Evolutionary conservation across 202 grass and related monocot genomes (phyloP).

Genomic region (Saccharum hybrid): DNA sequence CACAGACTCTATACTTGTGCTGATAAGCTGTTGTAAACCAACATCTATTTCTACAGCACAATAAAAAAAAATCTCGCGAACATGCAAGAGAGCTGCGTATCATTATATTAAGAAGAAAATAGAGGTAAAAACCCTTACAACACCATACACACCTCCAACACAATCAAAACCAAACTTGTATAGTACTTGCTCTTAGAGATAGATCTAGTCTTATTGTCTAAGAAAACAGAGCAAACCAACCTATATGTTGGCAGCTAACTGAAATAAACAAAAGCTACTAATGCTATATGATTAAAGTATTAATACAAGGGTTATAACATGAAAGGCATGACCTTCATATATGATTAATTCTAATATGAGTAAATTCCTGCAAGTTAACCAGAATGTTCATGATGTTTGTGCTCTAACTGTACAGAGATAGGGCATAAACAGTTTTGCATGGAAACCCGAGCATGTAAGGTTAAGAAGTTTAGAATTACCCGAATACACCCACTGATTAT

Average conservation of each 20-base stretch:
- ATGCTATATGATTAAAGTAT: neutral
- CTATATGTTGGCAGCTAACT: neutral
- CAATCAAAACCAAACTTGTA: neutral
- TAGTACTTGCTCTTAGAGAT: neutral
- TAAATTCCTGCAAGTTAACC: slow-evolving; percentile 22
- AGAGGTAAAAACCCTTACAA: neutral
- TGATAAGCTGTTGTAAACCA: neutral
- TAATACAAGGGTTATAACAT: slow-evolving; percentile 9
- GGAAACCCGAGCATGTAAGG: slow-evolving; percentile 4
- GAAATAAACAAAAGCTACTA: neutral
- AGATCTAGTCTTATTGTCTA: neutral
- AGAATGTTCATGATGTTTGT: slow-evolving; percentile 18
- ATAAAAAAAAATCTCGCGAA: neutral
- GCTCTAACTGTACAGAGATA: neutral
- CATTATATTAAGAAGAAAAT: neutral
- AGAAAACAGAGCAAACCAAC: neutral
- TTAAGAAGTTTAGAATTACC: slow-evolving; percentile 49
- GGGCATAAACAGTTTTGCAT: slow-evolving; percentile 17
- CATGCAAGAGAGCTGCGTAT: neutral
- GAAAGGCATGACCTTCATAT: slow-evolving; percentile 7
- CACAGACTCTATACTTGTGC: neutral
- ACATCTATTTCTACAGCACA: neutral
- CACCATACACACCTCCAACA: neutral
- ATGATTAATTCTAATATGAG: slow-evolving; percentile 15
- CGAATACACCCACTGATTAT: slow-evolving; percentile 79